A percentile compares a stretch with the other conserved stretches of the same genome.
These are phyloP conservation scores for Aquanectria penicillioides DNA, from an alignment of 2,329 filamentous ascomycete species.

Conservation along the genomic window DNA sequence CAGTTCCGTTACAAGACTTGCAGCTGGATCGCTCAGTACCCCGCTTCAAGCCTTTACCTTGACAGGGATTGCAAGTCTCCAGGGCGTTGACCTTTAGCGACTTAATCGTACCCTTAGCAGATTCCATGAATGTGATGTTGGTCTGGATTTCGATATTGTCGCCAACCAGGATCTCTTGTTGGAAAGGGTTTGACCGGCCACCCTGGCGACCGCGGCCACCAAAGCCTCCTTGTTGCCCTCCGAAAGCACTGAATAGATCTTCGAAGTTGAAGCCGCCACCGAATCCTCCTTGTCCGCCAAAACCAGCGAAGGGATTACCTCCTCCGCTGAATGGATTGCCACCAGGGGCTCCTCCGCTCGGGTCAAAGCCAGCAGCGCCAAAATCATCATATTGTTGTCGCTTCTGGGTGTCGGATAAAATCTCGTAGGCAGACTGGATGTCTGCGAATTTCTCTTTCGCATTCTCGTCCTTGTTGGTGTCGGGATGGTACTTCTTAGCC, in stretches of 20 bases:
- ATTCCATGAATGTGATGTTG: conserved; percentile 94
- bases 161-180: conserved; percentile 84
- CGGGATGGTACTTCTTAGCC: conserved; percentile 97
- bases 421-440: conserved; percentile 92
- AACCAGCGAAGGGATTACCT: conserved; percentile 71
- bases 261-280: conserved; percentile 93
- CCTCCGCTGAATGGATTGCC: conserved; percentile 71
- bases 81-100: conserved; percentile 88
- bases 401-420: conserved; percentile 93
- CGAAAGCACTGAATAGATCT: conserved; percentile 91
- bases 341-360: conserved; percentile 68
- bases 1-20: conserved; percentile 84
- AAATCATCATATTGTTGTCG: conserved; percentile 92
- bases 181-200: conserved; percentile 72
- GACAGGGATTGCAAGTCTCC: conserved; percentile 83
- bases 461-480: conserved; percentile 94
- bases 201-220: conserved; percentile 63
- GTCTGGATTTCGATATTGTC: conserved; percentile 96
- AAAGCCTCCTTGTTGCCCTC: conserved; percentile 66
- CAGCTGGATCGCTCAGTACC: conserved; percentile 80
- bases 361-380: conserved; percentile 88
- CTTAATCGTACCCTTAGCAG: conserved; percentile 89
- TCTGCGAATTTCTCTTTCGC: conserved; percentile 96
- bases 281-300: conserved; percentile 71
- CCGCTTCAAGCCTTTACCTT: conserved; percentile 84